Evolutionary conservation across 2,329 filamentous ascomycete species (phyloP).

Genomic region (Biscogniauxia marginata): DNA sequence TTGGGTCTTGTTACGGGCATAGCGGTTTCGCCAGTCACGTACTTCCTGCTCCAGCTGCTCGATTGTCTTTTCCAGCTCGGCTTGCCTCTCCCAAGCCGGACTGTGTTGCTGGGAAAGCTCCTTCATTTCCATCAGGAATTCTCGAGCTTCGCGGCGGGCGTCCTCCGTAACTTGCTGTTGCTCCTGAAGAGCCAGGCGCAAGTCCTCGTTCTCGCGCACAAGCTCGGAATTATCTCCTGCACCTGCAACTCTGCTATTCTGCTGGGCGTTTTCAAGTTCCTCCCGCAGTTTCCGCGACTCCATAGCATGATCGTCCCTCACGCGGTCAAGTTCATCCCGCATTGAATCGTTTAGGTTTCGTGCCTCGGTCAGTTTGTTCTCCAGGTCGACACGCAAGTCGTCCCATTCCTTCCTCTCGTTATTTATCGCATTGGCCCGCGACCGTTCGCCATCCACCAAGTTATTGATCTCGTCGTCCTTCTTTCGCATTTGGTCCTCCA

Average conservation of each 20-base stretch:
- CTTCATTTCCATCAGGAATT: conserved; percentile 87
- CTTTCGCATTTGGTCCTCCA: conserved; percentile 68
- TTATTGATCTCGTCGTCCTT: conserved; percentile 70
- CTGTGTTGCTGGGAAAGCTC: conserved; percentile 77
- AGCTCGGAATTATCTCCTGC: conserved; percentile 51
- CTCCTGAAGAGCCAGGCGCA: conserved; percentile 63
- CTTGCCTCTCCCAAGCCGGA: conserved; percentile 77
- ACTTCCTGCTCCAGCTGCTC: conserved; percentile 78
- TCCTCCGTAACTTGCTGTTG: conserved; percentile 85
- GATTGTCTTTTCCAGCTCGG: conserved; percentile 72
- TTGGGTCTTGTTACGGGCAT: conserved; percentile 85
- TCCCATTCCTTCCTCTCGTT: conserved; percentile 71
- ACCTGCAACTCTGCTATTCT: conserved; percentile 31
- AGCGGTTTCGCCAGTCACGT: conserved; percentile 86
- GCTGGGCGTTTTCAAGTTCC: conserved; percentile 57
- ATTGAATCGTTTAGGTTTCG: conserved; percentile 77
- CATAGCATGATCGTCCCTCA: conserved; percentile 66
- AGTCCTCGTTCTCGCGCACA: conserved; percentile 66
- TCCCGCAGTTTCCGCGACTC: conserved; percentile 62
- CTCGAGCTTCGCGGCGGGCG: conserved; percentile 78
- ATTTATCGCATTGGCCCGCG: conserved; percentile 49
- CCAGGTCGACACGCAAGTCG: conserved; percentile 63
- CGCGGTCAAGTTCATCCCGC: conserved; percentile 72
- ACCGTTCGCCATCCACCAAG: conserved; percentile 58
- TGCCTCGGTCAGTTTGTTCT: conserved; percentile 71